These are phyloP conservation scores for Cadophora sp. DNA, from an alignment of 2,329 filamentous ascomycete species.

Conservation along the genomic window DNA sequence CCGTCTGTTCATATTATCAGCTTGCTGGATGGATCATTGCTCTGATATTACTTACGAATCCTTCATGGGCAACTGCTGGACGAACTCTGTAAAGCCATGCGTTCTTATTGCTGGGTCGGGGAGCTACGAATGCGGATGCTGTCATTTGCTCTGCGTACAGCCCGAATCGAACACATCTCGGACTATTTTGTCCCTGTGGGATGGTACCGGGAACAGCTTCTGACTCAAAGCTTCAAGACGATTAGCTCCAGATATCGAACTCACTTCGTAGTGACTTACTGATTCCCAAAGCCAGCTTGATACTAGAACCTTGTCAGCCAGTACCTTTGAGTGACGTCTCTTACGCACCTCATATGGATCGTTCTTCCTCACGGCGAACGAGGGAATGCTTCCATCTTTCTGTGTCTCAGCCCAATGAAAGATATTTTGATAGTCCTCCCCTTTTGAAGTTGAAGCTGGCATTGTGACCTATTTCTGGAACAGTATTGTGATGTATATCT, in stretches of 20 bases:
- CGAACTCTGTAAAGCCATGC: conserved; percentile 52
- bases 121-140: conserved; percentile 52
- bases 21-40: conserved; percentile 38
- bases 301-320: conserved; percentile 48
- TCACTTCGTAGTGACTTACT: conserved; percentile 23
- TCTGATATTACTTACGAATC: conserved; percentile 25
- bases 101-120: conserved; percentile 46
- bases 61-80: conserved; percentile 50
- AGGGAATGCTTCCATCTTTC: conserved; percentile 59
- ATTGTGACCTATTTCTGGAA: neutral
- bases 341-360: conserved; percentile 56
- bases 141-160: conserved; percentile 55
- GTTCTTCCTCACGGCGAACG: conserved; percentile 59
- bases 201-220: conserved; percentile 52
- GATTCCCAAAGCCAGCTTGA: conserved; percentile 60
- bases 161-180: conserved; percentile 49
- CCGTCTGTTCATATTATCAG: conserved; percentile 40
- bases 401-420: conserved; percentile 68
- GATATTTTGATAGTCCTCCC: conserved; percentile 54
- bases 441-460: conserved; percentile 15
- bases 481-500: neutral
- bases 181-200: conserved; percentile 51
- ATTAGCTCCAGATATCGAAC: neutral
- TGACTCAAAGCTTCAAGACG: conserved; percentile 48
- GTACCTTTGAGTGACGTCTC: conserved; percentile 12